These are phyloP conservation scores for Dichotomopilus funicola DNA, from an alignment of 2,329 filamentous ascomycete species.

Conservation along the genomic window DNA sequence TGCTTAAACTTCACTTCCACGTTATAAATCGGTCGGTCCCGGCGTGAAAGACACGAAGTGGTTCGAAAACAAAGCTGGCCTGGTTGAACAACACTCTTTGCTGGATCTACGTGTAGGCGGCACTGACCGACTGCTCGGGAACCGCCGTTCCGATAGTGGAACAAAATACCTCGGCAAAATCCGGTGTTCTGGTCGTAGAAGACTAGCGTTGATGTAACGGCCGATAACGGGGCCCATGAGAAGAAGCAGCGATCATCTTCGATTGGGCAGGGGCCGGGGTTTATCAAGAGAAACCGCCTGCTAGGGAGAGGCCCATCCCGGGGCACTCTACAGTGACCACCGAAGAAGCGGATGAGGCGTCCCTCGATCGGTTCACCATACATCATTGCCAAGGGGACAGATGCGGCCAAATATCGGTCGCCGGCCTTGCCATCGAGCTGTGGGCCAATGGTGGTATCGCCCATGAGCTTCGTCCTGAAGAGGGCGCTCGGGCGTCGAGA, in stretches of 20 bases:
- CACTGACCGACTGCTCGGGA: conserved; percentile 11
- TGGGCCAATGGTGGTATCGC: background rate
- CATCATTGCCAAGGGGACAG: conserved; percentile 1
- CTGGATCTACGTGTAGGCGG: conserved; percentile 8
- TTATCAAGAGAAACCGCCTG: background rate
- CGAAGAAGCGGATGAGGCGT: background rate
- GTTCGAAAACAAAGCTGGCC: background rate
- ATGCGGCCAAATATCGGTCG: background rate
- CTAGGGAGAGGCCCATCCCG: background rate
- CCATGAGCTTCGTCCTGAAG: background rate
- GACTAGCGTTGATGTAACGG: background rate
- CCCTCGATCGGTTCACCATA: conserved; percentile 1
- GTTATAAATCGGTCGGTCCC: background rate
- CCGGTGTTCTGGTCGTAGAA: conserved; percentile 1
- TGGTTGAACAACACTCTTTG: conserved; percentile 1
- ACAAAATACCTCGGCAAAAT: conserved; percentile 6
- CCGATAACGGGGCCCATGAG: background rate
- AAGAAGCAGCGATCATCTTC: background rate
- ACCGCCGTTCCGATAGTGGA: conserved; percentile 9
- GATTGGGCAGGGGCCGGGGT: background rate
- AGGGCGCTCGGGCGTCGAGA: background rate
- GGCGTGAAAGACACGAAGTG: background rate
- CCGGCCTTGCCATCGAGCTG: background rate
- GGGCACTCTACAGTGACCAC: background rate
- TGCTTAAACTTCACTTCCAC: conserved; percentile 6